A percentile compares a stretch with the other conserved stretches of the same genome.
Evolutionary conservation across 2,329 filamentous ascomycete genomes (phyloP).

Genomic region (Tolypocladium album): DNA sequence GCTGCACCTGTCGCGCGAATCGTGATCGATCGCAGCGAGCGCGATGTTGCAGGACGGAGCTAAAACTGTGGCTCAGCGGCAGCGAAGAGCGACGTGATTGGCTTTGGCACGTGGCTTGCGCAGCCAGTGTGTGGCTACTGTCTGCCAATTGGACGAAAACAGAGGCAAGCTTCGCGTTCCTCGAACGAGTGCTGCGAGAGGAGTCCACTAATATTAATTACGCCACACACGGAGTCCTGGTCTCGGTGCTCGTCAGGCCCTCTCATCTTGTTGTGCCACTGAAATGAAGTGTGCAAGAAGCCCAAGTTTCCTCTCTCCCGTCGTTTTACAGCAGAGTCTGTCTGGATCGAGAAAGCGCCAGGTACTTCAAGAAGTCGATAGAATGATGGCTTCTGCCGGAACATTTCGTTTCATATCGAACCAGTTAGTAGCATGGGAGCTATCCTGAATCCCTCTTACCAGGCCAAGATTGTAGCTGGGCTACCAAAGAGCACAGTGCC

Average conservation of each 20-base stretch:
- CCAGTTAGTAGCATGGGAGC: no score
- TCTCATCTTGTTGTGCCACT: not conserved
- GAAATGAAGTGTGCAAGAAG: no score
- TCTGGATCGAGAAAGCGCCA: no score
- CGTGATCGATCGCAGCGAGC: not conserved
- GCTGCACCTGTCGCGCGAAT: not conserved
- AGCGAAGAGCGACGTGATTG: not conserved
- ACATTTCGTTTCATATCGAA: no score
- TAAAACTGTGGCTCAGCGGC: not conserved
- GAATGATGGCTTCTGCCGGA: no score
- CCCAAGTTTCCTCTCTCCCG: no score
- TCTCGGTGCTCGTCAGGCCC: not conserved
- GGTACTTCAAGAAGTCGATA: no score
- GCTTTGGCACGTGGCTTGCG: not conserved
- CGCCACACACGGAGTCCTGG: not conserved
- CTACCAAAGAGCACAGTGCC: no score
- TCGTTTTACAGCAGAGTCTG: no score
- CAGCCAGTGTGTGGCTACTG: not conserved
- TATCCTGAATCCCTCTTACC: no score
- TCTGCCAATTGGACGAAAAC: not conserved
- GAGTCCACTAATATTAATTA: no score
- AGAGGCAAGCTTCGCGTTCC: not conserved
- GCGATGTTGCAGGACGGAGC: not conserved
- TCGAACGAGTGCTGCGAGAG: not conserved
- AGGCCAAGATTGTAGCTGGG: no score